Percentiles rank a stretch among this genome's conserved stretches.
These are phyloP conservation scores for Crucihimalaya himalaica DNA, from an alignment of 345 rosid genomes.

Conservation along the genomic window DNA sequence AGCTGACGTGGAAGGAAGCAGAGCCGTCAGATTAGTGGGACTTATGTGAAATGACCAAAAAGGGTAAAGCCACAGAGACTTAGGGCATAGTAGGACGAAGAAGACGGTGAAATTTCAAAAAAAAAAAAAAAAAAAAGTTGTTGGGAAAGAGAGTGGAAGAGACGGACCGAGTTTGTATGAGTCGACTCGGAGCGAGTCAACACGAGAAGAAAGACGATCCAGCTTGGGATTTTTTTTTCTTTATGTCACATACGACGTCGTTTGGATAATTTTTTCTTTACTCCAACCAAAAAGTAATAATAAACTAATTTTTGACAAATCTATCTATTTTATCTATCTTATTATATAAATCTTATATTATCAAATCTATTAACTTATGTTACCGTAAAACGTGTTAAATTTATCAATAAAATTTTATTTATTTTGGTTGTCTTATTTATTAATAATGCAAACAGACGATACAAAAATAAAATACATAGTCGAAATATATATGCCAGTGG, in stretches of 20 bases:
- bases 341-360: too few relatives aligned
- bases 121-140: constrained; percentile 7
- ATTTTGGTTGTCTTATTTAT: too few relatives aligned
- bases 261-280: neutral
- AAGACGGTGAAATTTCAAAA: constrained; percentile 26
- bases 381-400: too few relatives aligned
- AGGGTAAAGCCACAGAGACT: constrained; percentile 48
- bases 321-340: too few relatives aligned
- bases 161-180: constrained; percentile 33
- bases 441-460: too few relatives aligned
- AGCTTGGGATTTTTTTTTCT: neutral
- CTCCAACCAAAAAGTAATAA: too few relatives aligned
- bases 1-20: constrained; percentile 68
- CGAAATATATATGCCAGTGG: too few relatives aligned
- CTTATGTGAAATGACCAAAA: constrained; percentile 65
- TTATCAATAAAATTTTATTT: too few relatives aligned
- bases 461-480: too few relatives aligned
- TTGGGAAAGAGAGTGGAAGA: constrained; percentile 23
- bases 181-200: constrained; percentile 33
- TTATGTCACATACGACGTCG: constrained; percentile 8
- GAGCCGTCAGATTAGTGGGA: constrained; percentile 57
- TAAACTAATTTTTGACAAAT: too few relatives aligned
- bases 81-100: constrained; percentile 40
- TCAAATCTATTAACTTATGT: too few relatives aligned
- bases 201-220: constrained; percentile 24